Conservation (phyloP, 106 monocot genomes). For the Dioscorea zingiberensis region DNA sequence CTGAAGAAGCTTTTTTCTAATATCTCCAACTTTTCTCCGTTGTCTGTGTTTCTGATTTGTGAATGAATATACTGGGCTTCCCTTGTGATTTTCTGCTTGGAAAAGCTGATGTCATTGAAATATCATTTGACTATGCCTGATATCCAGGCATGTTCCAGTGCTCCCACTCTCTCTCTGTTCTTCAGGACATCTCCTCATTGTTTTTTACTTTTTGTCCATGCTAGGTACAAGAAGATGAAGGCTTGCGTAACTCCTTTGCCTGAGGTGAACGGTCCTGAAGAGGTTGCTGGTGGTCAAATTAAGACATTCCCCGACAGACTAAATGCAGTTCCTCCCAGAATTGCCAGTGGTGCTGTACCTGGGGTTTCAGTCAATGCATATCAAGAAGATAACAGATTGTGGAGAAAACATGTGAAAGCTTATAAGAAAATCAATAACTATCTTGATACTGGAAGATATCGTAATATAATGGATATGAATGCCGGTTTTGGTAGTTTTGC, state of each 20-base stretch:
- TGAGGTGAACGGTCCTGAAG: slow-evolving; percentile 15
- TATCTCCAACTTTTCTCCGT: too few relatives aligned
- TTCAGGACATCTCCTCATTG: too few relatives aligned
- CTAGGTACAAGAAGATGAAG: slow-evolving; percentile 47
- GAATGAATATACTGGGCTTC: too few relatives aligned
- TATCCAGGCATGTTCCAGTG: too few relatives aligned
- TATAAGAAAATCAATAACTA: slow-evolving; percentile 39
- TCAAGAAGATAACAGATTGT: slow-evolving; percentile 28
- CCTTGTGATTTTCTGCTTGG: too few relatives aligned
- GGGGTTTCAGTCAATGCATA: slow-evolving; percentile 19
- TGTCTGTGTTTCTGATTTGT: too few relatives aligned
- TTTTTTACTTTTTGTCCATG: neutral
- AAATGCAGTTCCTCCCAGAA: slow-evolving; percentile 34
- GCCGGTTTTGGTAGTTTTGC: slow-evolving; percentile 42
- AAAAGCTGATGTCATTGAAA: too few relatives aligned
- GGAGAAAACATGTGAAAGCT: slow-evolving; percentile 29
- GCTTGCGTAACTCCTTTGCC: slow-evolving; percentile 27
- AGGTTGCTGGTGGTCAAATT: slow-evolving; percentile 27
- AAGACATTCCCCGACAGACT: slow-evolving; percentile 32
- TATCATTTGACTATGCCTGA: too few relatives aligned
- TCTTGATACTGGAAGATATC: slow-evolving; percentile 34
- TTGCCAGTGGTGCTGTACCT: slow-evolving; percentile 29
- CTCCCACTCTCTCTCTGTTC: too few relatives aligned
- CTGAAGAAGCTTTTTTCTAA: too few relatives aligned
- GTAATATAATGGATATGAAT: slow-evolving; percentile 48